Base-by-base conservation (phyloP, 1,284 basidiomycete genomes). In the Amylostereum areolatum region DNA sequence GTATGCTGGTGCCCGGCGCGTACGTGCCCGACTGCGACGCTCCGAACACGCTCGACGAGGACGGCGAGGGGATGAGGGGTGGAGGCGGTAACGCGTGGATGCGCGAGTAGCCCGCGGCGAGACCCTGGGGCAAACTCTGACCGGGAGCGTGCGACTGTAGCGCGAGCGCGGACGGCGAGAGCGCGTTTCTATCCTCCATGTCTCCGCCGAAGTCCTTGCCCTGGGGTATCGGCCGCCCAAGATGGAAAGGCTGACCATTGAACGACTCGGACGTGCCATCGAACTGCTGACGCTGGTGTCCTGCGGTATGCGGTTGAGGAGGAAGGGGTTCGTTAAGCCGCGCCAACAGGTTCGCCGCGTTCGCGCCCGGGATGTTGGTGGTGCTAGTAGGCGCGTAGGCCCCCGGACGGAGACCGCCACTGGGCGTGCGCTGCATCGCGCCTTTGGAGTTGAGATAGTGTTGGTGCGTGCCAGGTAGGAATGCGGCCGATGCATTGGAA, bases 91-190 rank as follows among this genome's bases (percentile, higher is more conserved):
- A 65, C 1, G 89, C 83, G 58, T 93, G 90, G 53, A 93, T 84
- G 42, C 90, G 75, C 41, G 88, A 91, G 62, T 90, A 84, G 2
- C 91, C 91, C 0, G 90, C 90, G 0, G 90, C 90, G 27, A 93
- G 73, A 34, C 90, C 90, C 54, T 92, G 89, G 1, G 91, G 90
- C n/a, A 92, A 72, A 66, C 83, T 86, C 65, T 92, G 89, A 0
- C 89, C 89, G 0, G 90, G 89, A 1, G 89, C 89, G 56, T 92
- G 90, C 9, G 80, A 69, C 59, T 89, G 85, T 33, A 89, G 67
- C 1, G 86, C 87, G 18, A 82, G 75, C 24, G 84, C 69, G 12
- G 77, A 78, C 0, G 87, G 86, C 1, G 83, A 87, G 3, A 84
- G 61, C 1, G 68, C 65, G n/a, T 52, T 62, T 24, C 59, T 60